Percentiles rank a stretch among this genome's conserved stretches.
Conservation (phyloP, 176 grass and related monocot genomes). For the Oryza meyeriana region DNA sequence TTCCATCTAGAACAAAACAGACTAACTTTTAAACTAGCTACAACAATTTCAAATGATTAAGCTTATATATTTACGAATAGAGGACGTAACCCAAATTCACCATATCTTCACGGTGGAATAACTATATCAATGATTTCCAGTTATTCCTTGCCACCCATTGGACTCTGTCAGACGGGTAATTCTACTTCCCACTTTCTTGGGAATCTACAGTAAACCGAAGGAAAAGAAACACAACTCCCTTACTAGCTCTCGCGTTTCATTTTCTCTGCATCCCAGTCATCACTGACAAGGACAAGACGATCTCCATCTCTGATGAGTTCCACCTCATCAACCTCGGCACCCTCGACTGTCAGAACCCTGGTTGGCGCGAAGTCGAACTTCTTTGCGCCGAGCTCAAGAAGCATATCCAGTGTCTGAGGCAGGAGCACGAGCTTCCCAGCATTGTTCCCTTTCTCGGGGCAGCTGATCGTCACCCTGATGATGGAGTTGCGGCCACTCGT, state of each 20-base stretch:
- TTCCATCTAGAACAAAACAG: background rate
- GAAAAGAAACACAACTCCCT: background rate
- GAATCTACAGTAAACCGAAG: background rate
- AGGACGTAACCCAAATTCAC: background rate
- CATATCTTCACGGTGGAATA: constrained; percentile 11
- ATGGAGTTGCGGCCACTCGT: background rate
- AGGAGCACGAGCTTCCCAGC: constrained; percentile 61
- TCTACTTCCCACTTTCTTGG: background rate
- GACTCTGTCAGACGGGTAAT: background rate
- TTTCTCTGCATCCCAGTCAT: constrained; percentile 41
- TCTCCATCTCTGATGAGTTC: constrained; percentile 85
- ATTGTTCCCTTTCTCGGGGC: constrained; percentile 48
- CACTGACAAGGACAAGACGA: constrained; percentile 56
- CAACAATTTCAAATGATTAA: background rate
- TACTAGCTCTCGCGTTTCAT: background rate
- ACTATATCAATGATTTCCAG: background rate
- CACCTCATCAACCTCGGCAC: constrained; percentile 78
- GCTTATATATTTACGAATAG: background rate
- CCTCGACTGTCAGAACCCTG: constrained; percentile 62
- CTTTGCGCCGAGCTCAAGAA: constrained; percentile 61
- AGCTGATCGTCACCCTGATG: constrained; percentile 68
- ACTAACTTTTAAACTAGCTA: constrained; percentile 1
- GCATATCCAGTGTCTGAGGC: constrained; percentile 60
- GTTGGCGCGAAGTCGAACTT: constrained; percentile 49
- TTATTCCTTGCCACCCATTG: background rate